These are phyloP conservation scores for Plenodomus lindquistii DNA, from an alignment of 2,329 filamentous ascomycete genomes.

Conservation along the genomic window DNA sequence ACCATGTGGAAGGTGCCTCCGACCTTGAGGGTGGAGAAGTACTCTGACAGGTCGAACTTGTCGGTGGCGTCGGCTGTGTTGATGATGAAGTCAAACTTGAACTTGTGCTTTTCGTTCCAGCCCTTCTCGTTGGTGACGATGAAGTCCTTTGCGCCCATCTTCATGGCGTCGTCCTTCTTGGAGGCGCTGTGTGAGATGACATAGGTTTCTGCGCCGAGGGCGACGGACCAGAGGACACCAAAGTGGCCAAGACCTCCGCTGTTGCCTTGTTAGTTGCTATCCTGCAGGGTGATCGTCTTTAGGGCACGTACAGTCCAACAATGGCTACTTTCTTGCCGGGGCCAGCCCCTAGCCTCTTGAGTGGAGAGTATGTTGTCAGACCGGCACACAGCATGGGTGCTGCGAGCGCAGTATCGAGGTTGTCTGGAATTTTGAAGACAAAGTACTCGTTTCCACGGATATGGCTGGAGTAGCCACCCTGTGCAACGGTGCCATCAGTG, in stretches of 20 bases:
- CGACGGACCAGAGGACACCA: conserved; percentile 52
- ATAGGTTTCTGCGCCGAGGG: conserved; percentile 64
- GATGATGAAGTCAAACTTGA: conserved; percentile 75
- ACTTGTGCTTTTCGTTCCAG: conserved; percentile 60
- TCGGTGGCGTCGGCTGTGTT: conserved; percentile 72
- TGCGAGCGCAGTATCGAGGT: conserved; percentile 61
- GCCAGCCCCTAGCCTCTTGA: conserved; percentile 74
- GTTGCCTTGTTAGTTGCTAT: conserved; percentile 10
- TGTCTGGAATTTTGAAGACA: conserved; percentile 75
- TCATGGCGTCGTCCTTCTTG: conserved; percentile 64
- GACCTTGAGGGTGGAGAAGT: conserved; percentile 79
- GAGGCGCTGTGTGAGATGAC: conserved; percentile 63
- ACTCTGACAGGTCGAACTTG: conserved; percentile 70
- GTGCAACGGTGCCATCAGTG: conserved; percentile 63
- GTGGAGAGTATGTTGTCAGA: conserved; percentile 76
- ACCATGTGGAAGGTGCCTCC: conserved; percentile 81
- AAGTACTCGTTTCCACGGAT: conserved; percentile 78
- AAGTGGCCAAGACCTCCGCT: conserved; percentile 57
- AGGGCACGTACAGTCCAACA: conserved; percentile 61
- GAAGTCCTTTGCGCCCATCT: conserved; percentile 65
- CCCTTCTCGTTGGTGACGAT: conserved; percentile 61
- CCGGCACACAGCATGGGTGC: conserved; percentile 87
- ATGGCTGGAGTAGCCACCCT: conserved; percentile 70
- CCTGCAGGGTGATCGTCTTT: neutral
- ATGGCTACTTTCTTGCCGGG: conserved; percentile 80